These are phyloP conservation scores for Colletotrichum cuscutae DNA, from an alignment of 2,329 filamentous ascomycete genomes.

Conservation along the genomic window DNA sequence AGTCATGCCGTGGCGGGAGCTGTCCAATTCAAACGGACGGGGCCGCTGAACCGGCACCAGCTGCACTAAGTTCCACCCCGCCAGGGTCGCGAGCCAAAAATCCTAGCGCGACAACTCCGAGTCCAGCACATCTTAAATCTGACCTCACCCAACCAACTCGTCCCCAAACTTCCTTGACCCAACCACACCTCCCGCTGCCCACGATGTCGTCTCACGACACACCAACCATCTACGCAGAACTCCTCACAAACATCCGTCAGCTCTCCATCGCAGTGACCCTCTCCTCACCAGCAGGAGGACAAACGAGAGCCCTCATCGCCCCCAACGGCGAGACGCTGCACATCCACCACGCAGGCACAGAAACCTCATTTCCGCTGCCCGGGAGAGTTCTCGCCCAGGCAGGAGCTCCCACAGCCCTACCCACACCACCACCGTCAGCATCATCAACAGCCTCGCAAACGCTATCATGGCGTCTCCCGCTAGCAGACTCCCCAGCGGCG, in stretches of 20 bases:
- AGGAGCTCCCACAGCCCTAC: conserved; percentile 42
- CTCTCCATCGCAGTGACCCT: conserved; percentile 68
- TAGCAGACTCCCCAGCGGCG: conserved; percentile 38
- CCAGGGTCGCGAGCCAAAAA: background rate
- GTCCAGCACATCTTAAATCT: background rate
- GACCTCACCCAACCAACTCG: background rate
- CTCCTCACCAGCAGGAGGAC: conserved; percentile 51
- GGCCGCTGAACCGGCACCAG: background rate
- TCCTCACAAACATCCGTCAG: conserved; percentile 72
- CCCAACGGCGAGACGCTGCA: conserved; percentile 56
- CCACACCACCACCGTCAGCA: conserved; percentile 50
- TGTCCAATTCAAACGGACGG: background rate
- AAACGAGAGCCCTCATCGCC: conserved; percentile 56
- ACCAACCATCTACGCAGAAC: conserved; percentile 68
- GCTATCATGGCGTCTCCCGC: conserved; percentile 66
- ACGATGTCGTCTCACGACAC: conserved; percentile 16
- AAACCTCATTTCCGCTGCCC: conserved; percentile 53
- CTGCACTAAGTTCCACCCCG: background rate
- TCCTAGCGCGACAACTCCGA: background rate
- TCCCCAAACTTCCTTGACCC: background rate
- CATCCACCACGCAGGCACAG: conserved; percentile 57
- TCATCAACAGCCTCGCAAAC: conserved; percentile 37
- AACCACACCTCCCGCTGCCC: background rate
- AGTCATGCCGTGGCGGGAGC: background rate
- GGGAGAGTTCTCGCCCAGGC: conserved; percentile 46